Conservation (phyloP, 2,329 filamentous ascomycete species). For the Fusarium burgessii region DNA sequence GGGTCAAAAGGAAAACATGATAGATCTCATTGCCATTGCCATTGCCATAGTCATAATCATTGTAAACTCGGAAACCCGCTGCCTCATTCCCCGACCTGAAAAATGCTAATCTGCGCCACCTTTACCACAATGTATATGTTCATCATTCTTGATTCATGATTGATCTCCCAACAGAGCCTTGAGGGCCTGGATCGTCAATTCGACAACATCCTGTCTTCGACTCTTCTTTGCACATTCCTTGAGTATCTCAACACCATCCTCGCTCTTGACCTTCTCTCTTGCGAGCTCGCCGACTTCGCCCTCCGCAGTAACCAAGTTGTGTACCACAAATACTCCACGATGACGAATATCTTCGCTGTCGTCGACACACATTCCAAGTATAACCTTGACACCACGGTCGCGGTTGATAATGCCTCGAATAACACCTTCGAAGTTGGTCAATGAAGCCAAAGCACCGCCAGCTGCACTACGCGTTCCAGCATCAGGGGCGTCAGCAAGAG, state of each 20-base stretch:
- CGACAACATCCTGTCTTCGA: slow-evolving; percentile 75
- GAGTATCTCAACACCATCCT: slow-evolving; percentile 74
- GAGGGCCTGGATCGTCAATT: slow-evolving; percentile 77
- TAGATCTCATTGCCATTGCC: slow-evolving; percentile 31
- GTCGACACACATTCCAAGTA: slow-evolving; percentile 85
- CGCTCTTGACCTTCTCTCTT: slow-evolving; percentile 69
- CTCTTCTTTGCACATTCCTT: slow-evolving; percentile 78
- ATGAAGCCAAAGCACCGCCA: slow-evolving; percentile 86
- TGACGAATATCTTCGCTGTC: slow-evolving; percentile 75
- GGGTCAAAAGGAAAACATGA: slow-evolving; percentile 12
- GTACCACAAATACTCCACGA: slow-evolving; percentile 79
- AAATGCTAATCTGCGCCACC: slow-evolving; percentile 8
- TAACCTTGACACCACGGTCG: slow-evolving; percentile 77
- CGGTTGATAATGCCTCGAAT: slow-evolving; percentile 77
- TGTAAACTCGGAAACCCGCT: slow-evolving; percentile 27
- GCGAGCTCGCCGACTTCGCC: slow-evolving; percentile 74
- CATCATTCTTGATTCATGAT: slow-evolving; percentile 26
- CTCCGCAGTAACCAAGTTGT: slow-evolving; percentile 77
- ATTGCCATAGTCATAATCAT: slow-evolving; percentile 33
- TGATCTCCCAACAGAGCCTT: slow-evolving; percentile 70
- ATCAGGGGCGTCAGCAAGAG: slow-evolving; percentile 89
- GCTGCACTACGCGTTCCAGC: slow-evolving; percentile 82
- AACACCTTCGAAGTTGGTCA: slow-evolving; percentile 82
- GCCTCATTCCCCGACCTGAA: slow-evolving; percentile 11
- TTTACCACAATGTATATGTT: slow-evolving; percentile 15